Percentiles rank a stretch among this genome's conserved stretches.
phyloP scores from a whole-genome alignment of 345 rosid genomes.

The Combretum micranthum region DNA sequence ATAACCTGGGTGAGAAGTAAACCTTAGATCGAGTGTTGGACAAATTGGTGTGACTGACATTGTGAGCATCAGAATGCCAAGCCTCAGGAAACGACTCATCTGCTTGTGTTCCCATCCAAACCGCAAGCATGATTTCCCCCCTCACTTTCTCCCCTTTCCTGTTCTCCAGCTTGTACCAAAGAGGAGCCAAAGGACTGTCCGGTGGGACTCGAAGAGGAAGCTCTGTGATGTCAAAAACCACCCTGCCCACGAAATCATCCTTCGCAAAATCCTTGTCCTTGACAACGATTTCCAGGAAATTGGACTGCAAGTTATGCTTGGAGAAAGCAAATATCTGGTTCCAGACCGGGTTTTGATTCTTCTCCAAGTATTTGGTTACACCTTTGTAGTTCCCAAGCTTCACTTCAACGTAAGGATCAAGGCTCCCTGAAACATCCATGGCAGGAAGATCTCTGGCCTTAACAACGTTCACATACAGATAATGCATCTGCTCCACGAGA shows the following conservation, averaged over 20 bases:
- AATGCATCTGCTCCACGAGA: constrained; percentile 46
- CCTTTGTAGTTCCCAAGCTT: constrained; percentile 44
- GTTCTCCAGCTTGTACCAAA: constrained; percentile 37
- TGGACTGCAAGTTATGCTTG: constrained; percentile 37
- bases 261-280: constrained; percentile 36
- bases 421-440: constrained; percentile 29
- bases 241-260: constrained; percentile 39
- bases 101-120: constrained; percentile 54
- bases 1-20: constrained; percentile 44
- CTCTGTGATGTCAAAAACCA: constrained; percentile 28
- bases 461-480: constrained; percentile 38
- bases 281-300: constrained; percentile 32
- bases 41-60: constrained; percentile 24
- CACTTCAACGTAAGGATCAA: constrained; percentile 45
- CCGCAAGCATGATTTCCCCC: constrained; percentile 41
- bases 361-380: constrained; percentile 36
- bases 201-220: constrained; percentile 43
- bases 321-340: constrained; percentile 45
- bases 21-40: constrained; percentile 43
- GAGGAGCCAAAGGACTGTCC: constrained; percentile 50
- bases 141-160: constrained; percentile 20
- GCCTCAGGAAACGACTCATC: constrained; percentile 49
- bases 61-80: constrained; percentile 51
- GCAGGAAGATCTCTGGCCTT: constrained; percentile 40
- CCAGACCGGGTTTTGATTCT: constrained; percentile 40